Conservation (phyloP, 192 early-diverging fungal species). For the Backusella liffmaniae region DNA sequence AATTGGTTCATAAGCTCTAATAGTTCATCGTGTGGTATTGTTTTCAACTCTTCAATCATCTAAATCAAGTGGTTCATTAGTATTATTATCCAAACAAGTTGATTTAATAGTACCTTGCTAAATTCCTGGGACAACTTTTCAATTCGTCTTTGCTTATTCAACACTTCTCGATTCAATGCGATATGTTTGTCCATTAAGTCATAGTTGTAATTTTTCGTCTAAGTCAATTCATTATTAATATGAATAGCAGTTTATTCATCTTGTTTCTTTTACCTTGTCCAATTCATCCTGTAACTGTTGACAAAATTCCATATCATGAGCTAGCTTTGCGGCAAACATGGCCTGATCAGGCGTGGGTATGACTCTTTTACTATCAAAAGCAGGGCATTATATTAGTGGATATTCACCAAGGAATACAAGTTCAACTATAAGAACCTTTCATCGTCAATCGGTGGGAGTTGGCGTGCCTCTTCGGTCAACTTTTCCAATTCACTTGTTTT, state of each 20-base stretch:
- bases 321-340: background rate
- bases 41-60: background rate
- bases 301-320: background rate
- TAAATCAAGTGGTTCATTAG: background rate
- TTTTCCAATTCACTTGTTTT: constrained; percentile 7
- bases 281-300: background rate
- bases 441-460: background rate
- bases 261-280: background rate
- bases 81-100: background rate
- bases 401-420: too few relatives aligned
- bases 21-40: background rate
- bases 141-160: background rate
- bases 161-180: background rate
- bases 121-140: background rate
- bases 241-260: background rate
- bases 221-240: background rate
- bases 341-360: constrained; percentile 1
- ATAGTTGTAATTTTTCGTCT: background rate
- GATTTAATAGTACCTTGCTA: background rate
- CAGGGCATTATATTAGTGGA: background rate
- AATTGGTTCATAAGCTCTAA: background rate
- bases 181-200: background rate
- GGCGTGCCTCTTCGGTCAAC: background rate
- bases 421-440: background rate
- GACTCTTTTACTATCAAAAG: background rate